Evolutionary conservation across 495 filamentous ascomycete genomes (phyloP).

Genomic region (Trichoderma asperelloides): DNA sequence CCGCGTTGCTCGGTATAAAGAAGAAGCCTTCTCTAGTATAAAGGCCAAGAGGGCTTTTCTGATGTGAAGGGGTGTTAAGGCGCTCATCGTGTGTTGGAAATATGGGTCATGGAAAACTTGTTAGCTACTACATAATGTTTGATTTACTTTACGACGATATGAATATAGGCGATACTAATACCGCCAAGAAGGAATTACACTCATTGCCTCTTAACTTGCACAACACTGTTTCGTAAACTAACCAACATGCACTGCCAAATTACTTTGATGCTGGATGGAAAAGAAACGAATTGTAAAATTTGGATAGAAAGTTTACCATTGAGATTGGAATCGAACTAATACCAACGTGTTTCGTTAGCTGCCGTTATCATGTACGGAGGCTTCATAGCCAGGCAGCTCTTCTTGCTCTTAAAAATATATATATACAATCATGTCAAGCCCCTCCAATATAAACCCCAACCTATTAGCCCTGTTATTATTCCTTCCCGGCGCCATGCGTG

Average conservation of each 20-base stretch:
- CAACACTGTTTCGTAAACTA: background rate
- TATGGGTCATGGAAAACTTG: background rate
- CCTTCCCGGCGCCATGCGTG: constrained; percentile 2
- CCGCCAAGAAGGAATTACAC: too few species aligned
- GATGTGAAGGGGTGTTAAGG: background rate
- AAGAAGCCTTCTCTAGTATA: constrained; percentile 58
- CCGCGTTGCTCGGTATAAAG: constrained; percentile 75
- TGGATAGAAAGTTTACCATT: background rate
- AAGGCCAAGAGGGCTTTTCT: constrained; percentile 7
- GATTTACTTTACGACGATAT: background rate
- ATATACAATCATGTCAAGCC: background rate
- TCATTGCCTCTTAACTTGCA: too few species aligned
- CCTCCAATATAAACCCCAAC: background rate
- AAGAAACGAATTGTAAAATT: background rate
- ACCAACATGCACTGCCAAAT: too few species aligned
- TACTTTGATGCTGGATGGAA: background rate
- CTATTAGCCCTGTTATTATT: background rate
- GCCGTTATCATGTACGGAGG: background rate
- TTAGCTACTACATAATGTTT: background rate
- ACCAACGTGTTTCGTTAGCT: background rate
- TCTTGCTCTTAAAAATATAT: background rate
- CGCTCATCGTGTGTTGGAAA: background rate
- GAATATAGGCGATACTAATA: background rate
- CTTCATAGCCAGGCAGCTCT: background rate
- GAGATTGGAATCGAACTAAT: background rate